These are phyloP conservation scores for Microglena sp. DNA, from an alignment of 139 green algal species.

Conservation along the genomic window DNA sequence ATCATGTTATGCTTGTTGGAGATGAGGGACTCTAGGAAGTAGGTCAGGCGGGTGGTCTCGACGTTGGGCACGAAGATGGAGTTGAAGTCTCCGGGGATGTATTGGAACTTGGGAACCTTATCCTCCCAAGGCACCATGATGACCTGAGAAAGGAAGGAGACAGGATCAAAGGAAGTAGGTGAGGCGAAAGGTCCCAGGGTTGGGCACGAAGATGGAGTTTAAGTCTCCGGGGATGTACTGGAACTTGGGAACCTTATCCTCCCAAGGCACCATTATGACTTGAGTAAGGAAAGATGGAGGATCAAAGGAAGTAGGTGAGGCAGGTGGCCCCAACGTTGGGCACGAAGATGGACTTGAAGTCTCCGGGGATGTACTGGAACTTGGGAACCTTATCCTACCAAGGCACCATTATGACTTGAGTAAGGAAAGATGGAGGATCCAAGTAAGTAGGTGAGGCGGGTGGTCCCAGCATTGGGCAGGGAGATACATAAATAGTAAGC, in stretches of 20 bases:
- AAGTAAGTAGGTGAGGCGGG: too few relatives aligned
- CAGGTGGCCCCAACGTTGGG: slow-evolving; percentile 77
- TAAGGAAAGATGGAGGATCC: too few relatives aligned
- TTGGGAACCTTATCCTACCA: slow-evolving; percentile 49
- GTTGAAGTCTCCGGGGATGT: slow-evolving; percentile 32
- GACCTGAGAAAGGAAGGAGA: slow-evolving; percentile 19
- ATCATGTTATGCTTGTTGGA: slow-evolving; percentile 76
- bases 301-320: slow-evolving; percentile 66
- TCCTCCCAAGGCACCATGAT: slow-evolving; percentile 70
- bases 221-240: slow-evolving; percentile 41
- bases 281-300: slow-evolving; percentile 5
- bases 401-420: slow-evolving; percentile 49
- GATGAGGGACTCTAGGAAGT: slow-evolving; percentile 73
- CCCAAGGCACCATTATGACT: slow-evolving; percentile 63
- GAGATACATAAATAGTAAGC: too few relatives aligned
- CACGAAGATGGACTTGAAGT: slow-evolving; percentile 69
- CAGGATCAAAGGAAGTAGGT: too few relatives aligned
- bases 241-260: slow-evolving; percentile 38
- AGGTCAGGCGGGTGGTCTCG: slow-evolving; percentile 74
- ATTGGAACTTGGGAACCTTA: slow-evolving; percentile 39
- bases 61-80: slow-evolving; percentile 84
- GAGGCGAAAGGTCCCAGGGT: slow-evolving; percentile 73
- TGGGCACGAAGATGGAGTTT: slow-evolving; percentile 77
- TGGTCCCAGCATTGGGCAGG: too few relatives aligned
- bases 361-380: slow-evolving; percentile 48